Evolutionary conservation across 2,329 filamentous ascomycete genomes (phyloP).

Genomic region (Penicillium sp.): DNA sequence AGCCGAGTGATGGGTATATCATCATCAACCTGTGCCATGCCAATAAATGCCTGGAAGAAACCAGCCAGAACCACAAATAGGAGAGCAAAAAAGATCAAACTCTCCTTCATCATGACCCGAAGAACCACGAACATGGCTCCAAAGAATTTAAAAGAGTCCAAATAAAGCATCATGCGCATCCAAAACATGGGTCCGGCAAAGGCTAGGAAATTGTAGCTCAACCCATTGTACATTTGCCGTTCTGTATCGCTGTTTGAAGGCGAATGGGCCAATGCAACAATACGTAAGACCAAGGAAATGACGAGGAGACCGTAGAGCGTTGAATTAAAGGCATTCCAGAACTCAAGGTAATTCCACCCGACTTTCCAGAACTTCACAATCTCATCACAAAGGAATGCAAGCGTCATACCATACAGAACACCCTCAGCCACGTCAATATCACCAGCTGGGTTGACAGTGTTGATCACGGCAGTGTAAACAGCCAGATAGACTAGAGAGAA

Average conservation of each 20-base stretch:
- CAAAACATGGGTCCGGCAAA: conserved; percentile 97
- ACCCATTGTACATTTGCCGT: conserved; percentile 67
- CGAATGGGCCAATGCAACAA: conserved; percentile 71
- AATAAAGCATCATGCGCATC: conserved; percentile 85
- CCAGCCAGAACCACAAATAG: conserved; percentile 73
- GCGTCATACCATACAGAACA: conserved; percentile 84
- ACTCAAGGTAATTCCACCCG: conserved; percentile 84
- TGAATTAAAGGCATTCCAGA: conserved; percentile 96
- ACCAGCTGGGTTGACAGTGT: conserved; percentile 83
- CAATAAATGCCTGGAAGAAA: conserved; percentile 92
- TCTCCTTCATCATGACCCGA: conserved; percentile 93
- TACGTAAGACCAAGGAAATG: conserved; percentile 74
- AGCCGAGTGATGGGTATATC: conserved; percentile 53
- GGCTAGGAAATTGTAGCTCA: conserved; percentile 92
- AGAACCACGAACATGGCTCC: conserved; percentile 97
- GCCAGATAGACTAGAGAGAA: conserved; percentile 80
- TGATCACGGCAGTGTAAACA: conserved; percentile 88
- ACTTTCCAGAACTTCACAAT: conserved; percentile 89
- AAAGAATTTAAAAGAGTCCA: conserved; percentile 93
- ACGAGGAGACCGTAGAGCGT: conserved; percentile 77
- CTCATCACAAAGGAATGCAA: conserved; percentile 89
- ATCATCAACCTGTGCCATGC: conserved; percentile 79
- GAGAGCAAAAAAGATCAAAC: conserved; percentile 92
- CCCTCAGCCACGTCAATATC: conserved; percentile 83
- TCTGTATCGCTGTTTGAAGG: conserved; percentile 48